Percentiles rank a stretch among this genome's conserved stretches.
These are phyloP conservation scores for Microbotryomycetes sp. DNA, from an alignment of 1,284 basidiomycete genomes.

Conservation along the genomic window DNA sequence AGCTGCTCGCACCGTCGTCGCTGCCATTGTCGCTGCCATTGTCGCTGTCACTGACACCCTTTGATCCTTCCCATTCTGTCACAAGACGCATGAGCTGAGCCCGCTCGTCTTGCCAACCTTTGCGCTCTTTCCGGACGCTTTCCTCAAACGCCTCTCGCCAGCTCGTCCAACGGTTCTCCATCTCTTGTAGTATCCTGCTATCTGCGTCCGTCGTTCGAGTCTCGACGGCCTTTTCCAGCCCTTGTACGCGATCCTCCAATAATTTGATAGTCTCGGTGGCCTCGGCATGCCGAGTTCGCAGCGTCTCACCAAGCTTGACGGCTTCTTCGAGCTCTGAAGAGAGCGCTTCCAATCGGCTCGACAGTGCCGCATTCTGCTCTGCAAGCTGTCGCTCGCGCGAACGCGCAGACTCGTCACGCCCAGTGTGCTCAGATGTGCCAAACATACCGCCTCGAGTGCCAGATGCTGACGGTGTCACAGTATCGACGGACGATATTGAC, in stretches of 20 bases:
- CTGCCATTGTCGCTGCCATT: too few relatives aligned
- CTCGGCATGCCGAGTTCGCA: constrained; percentile 69
- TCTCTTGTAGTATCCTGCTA: constrained; percentile 44
- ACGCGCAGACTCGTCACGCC: constrained; percentile 34
- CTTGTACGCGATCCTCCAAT: constrained; percentile 54
- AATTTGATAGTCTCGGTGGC: constrained; percentile 70
- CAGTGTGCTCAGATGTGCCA: background rate
- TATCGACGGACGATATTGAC: constrained; percentile 30
- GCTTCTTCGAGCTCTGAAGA: constrained; percentile 69
- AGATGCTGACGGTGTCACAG: constrained; percentile 1
- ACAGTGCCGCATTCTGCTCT: constrained; percentile 55
- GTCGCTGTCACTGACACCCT: constrained; percentile 34
- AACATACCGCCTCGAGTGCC: background rate
- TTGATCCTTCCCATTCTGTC: constrained; percentile 73
- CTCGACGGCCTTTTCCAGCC: constrained; percentile 45
- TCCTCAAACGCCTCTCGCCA: constrained; percentile 44
- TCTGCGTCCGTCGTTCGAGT: constrained; percentile 43
- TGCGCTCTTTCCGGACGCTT: constrained; percentile 52
- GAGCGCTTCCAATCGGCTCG: constrained; percentile 61
- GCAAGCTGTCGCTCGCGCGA: constrained; percentile 39
- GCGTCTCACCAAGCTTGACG: constrained; percentile 60
- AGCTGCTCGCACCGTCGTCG: constrained; percentile 16
- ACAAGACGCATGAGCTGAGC: constrained; percentile 64
- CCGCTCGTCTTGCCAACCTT: constrained; percentile 74
- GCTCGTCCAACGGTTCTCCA: constrained; percentile 63